Evolutionary conservation across 1,284 basidiomycete genomes (phyloP).

Genomic region (Polyporus tsugae): DNA sequence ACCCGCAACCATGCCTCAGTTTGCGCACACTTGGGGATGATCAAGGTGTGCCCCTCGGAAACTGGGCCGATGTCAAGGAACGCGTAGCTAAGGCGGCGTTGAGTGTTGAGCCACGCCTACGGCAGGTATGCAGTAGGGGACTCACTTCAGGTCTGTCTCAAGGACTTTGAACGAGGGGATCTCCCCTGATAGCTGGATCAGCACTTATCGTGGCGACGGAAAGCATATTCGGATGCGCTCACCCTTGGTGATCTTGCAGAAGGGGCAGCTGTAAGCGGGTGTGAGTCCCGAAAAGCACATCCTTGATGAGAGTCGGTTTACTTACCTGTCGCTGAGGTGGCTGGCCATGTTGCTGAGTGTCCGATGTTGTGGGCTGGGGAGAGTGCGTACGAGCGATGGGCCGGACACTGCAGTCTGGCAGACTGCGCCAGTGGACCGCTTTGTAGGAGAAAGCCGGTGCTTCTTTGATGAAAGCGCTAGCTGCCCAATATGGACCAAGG

Average conservation of each 20-base stretch:
- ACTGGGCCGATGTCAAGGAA: constrained; percentile 92
- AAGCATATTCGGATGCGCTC: constrained; percentile 24
- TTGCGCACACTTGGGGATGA: constrained; percentile 87
- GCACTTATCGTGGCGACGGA: background rate
- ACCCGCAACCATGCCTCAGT: background rate
- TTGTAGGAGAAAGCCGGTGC: background rate
- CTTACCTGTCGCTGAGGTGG: constrained; percentile 1
- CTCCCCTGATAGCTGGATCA: constrained; percentile 53
- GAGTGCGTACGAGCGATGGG: background rate
- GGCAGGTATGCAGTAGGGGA: constrained; percentile 16
- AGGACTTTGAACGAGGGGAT: constrained; percentile 84
- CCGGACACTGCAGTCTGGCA: no score
- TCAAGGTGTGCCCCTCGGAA: constrained; percentile 82
- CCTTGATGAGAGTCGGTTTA: background rate
- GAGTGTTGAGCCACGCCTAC: background rate
- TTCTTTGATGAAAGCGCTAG: constrained; percentile 6
- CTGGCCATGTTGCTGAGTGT: background rate
- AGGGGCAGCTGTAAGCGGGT: constrained; percentile 62
- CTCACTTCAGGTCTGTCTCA: constrained; percentile 78
- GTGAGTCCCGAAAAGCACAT: background rate
- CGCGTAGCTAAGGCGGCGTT: constrained; percentile 39
- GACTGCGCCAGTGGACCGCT: background rate
- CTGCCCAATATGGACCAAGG: background rate
- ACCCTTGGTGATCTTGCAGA: constrained; percentile 93
- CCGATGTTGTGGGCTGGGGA: background rate